phyloP scores from a whole-genome alignment of 495 filamentous ascomycete species.

The Filosporella fistucella region DNA sequence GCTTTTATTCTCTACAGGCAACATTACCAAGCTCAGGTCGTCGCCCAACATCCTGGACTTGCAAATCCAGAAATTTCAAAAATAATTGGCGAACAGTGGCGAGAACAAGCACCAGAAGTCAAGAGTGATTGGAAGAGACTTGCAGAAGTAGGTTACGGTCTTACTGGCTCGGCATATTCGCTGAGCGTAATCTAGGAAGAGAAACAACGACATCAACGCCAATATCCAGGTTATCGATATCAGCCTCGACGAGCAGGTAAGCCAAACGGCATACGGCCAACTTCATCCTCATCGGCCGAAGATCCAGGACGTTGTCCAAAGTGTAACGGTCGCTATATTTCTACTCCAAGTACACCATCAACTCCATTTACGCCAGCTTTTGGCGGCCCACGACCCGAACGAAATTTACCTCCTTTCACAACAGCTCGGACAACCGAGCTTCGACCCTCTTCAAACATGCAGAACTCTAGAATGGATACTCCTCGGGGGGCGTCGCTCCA shows the following conservation, averaged over 20 bases:
- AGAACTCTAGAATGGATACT: constrained; percentile 17
- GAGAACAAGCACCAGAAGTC: constrained; percentile 62
- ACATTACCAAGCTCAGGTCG: constrained; percentile 79
- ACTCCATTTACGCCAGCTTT: constrained; percentile 36
- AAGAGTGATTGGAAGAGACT: constrained; percentile 87
- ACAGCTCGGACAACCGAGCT: constrained; percentile 3
- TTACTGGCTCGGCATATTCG: background rate
- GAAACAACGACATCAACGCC: constrained; percentile 81
- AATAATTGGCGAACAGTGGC: constrained; percentile 94
- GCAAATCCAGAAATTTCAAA: constrained; percentile 98
- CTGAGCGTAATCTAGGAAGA: constrained; percentile 61
- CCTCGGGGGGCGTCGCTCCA: constrained; percentile 3
- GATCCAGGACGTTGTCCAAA: constrained; percentile 51
- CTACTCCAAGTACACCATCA: constrained; percentile 46
- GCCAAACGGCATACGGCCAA: constrained; percentile 21
- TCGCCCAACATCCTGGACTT: constrained; percentile 77
- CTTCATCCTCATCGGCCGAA: constrained; percentile 33
- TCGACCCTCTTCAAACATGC: constrained; percentile 9
- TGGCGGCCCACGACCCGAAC: constrained; percentile 8
- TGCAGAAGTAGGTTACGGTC: constrained; percentile 59
- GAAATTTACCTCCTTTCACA: constrained; percentile 10
- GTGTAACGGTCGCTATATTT: constrained; percentile 60
- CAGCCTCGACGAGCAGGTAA: constrained; percentile 77
- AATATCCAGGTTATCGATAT: constrained; percentile 92
- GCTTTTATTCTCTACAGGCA: constrained; percentile 98